Evolutionary conservation across 2,329 filamentous ascomycete species (phyloP), one percentile per base, ranked within the genome.

Genomic region (Apiospora phragmitis): DNA sequence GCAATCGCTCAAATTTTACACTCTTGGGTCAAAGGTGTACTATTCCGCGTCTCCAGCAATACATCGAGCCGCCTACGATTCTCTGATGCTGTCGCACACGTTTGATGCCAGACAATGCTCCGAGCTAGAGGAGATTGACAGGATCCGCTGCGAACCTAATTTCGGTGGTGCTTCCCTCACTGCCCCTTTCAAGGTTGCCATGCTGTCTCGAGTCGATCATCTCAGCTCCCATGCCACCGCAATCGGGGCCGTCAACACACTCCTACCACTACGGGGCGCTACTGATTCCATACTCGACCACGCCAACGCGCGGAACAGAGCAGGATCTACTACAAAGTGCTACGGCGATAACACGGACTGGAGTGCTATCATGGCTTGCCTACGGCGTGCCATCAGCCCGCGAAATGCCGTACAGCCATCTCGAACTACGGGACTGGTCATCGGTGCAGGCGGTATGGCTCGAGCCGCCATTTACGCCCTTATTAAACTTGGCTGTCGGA

Each of bases 331-430:
- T 7, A 85, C 85, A 71, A 90, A 87, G 11, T 87, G 93, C 32
- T 92, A 93, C 73, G 92, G 92, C 14, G 90, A 92, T 70, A 92
- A 92, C 72, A 92, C 90, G 0, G 90, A 92, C 78, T 92, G 90
- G 87, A 91, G 90, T 51, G 89, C 90, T 4, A 90, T 92, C 41
- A 82, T 88, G 70, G 89, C 76, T 18, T 80, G 91, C 76, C 86
- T 94, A 65, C 87, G 90, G 35, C 85, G 91, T 41, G 90, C 90
- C n/a, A 85, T 93, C 16, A 93, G 91, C 45, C 92, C 92, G 6
- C 87, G 91, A 3, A 91, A 91, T 75, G 86, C 85, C 5, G 85
- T 90, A 0, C 87, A 88, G 24, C 85, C 86, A 0, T 83, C 82
- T 29, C 81, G 81, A 38, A 87, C 87, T 3, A 88, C 85, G 0